A percentile compares a stretch with the other conserved stretches of the same genome.
These are phyloP conservation scores for Potentilla sterilis DNA, from an alignment of 306 rosid species.

Conservation along the genomic window DNA sequence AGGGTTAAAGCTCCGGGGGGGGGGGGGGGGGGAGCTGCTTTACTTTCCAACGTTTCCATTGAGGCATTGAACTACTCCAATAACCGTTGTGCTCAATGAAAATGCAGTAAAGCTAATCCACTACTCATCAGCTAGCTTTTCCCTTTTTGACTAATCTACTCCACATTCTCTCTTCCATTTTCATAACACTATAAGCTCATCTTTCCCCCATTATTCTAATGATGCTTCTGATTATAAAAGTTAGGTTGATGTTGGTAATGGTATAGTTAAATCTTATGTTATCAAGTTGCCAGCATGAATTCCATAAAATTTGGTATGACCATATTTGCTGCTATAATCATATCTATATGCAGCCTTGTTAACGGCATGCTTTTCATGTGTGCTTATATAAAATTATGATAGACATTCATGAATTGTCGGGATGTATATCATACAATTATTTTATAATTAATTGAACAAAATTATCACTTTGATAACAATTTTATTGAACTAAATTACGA, in stretches of 20 bases:
- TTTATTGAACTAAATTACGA: too few species aligned
- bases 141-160: constrained; percentile 9
- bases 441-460: too few species aligned
- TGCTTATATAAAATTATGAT: not conserved
- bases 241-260: not conserved
- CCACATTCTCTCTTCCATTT: not conserved
- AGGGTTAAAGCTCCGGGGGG: not conserved
- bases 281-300: not conserved
- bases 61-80: constrained; percentile 4
- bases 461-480: too few species aligned
- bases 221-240: not conserved
- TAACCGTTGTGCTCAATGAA: constrained; percentile 3
- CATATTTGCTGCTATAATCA: not conserved
- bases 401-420: too few species aligned
- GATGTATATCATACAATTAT: too few species aligned
- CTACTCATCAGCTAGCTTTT: not conserved
- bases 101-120: constrained; percentile 9
- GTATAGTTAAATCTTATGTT: not conserved
- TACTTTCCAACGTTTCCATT: constrained; percentile 2
- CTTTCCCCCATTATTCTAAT: constrained; percentile 1
- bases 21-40: not conserved
- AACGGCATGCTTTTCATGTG: not conserved
- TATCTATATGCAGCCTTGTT: not conserved
- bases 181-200: not conserved
- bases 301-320: not conserved